Evolutionary conservation across 345 rosid species (phyloP).

Genomic region (Citrus reticulata): DNA sequence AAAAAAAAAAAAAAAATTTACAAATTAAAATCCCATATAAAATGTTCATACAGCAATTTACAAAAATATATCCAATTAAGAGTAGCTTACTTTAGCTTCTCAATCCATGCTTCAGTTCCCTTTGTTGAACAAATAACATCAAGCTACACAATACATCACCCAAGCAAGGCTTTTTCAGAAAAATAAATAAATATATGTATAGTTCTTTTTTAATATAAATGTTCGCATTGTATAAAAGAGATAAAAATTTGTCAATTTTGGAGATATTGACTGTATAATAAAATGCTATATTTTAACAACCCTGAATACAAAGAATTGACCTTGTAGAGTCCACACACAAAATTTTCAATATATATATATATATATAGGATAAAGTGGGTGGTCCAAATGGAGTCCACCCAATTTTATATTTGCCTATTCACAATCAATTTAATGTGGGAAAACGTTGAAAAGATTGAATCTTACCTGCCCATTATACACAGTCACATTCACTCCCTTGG

Average conservation of each 20-base stretch:
- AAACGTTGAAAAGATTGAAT: not conserved
- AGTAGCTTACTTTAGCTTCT: constrained; percentile 67
- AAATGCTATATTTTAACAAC: too few species aligned
- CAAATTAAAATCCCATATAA: not conserved
- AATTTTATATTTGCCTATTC: not conserved
- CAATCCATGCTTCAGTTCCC: constrained; percentile 89
- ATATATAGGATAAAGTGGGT: not conserved
- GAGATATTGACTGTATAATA: too few species aligned
- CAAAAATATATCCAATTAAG: not conserved
- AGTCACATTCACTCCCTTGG: constrained; percentile 71
- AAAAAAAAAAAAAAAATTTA: too few species aligned
- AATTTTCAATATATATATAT: too few species aligned
- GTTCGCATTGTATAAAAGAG: too few species aligned
- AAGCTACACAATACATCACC: constrained; percentile 35
- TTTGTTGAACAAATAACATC: constrained; percentile 82
- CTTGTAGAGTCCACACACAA: not conserved
- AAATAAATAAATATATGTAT: too few species aligned
- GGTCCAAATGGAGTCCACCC: constrained; percentile 7
- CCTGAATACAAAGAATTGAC: too few species aligned
- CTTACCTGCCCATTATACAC: constrained; percentile 89
- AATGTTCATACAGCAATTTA: not conserved
- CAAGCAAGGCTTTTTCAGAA: not conserved
- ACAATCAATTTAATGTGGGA: not conserved
- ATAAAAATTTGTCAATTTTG: too few species aligned
- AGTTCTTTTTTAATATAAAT: too few species aligned